Percentiles rank a stretch among this genome's conserved stretches.
Evolutionary conservation across 495 filamentous ascomycete species (phyloP).

Genomic region (Penicillium psychrofluorescens): DNA sequence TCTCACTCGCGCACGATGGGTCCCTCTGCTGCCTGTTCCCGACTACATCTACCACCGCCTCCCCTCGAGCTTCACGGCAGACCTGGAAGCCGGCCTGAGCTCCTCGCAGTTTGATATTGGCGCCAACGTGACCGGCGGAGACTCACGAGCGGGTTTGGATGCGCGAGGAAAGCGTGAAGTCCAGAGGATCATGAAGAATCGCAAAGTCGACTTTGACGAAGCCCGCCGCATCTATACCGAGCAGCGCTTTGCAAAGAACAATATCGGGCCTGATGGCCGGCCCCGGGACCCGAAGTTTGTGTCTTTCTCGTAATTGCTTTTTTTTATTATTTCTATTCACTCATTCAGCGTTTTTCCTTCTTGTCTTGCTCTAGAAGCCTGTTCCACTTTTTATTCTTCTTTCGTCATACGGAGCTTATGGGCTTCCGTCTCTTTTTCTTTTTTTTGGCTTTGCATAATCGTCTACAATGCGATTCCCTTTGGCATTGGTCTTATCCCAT

Average conservation of each 20-base stretch:
- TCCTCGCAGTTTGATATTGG: constrained; percentile 73
- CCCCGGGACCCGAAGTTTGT: constrained; percentile 94
- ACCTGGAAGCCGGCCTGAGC: constrained; percentile 79
- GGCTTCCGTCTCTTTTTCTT: neutral
- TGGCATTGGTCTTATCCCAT: no score
- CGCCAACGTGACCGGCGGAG: constrained; percentile 69
- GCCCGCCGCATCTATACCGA: constrained; percentile 78
- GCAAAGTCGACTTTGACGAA: constrained; percentile 78
- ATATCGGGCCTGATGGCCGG: constrained; percentile 79
- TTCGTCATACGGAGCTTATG: neutral
- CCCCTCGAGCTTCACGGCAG: constrained; percentile 63
- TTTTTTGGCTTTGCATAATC: no score
- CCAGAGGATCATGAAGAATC: constrained; percentile 76
- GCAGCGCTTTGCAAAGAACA: constrained; percentile 74
- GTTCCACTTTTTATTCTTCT: neutral
- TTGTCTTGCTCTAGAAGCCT: no score
- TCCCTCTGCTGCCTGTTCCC: constrained; percentile 50
- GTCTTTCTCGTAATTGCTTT: constrained; percentile 61
- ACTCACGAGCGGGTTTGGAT: constrained; percentile 74
- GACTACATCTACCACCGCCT: constrained; percentile 66
- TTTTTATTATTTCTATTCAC: neutral
- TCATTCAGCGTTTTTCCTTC: neutral
- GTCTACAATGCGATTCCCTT: no score
- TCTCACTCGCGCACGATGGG: constrained; percentile 72
- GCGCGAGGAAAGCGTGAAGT: constrained; percentile 70